Percentiles rank a stretch among this genome's conserved stretches.
Evolutionary conservation across 1,284 basidiomycete species (phyloP).

Genomic region (Boletellus deceptivus): DNA sequence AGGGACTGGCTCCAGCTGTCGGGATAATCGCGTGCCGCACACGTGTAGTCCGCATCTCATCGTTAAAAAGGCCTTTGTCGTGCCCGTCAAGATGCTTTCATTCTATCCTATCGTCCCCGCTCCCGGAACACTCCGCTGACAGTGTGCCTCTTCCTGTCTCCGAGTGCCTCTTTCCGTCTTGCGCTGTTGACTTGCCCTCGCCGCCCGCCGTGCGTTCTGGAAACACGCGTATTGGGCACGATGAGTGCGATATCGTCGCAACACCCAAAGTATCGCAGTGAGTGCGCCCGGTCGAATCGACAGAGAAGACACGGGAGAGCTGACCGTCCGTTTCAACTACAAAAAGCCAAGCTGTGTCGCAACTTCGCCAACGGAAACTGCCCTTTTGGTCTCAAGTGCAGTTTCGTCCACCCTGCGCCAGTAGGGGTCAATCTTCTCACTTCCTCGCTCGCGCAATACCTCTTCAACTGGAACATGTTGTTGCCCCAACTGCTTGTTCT

Average conservation of each 20-base stretch:
- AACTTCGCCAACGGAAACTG: conserved; percentile 28
- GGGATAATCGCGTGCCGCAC: conserved; percentile 34
- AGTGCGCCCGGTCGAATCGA: conserved; percentile 16
- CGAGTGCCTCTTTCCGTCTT: background rate
- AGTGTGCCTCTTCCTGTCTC: background rate
- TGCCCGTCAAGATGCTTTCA: conserved; percentile 8
- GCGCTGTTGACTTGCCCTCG: background rate
- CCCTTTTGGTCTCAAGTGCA: conserved; percentile 30
- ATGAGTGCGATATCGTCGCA: conserved; percentile 8
- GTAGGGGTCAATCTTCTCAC: conserved; percentile 4
- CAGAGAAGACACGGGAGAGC: background rate
- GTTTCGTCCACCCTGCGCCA: conserved; percentile 29
- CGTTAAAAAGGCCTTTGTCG: conserved; percentile 28
- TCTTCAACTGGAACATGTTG: conserved; percentile 18
- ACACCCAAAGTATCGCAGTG: conserved; percentile 34
- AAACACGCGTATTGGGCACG: conserved; percentile 6
- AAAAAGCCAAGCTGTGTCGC: conserved; percentile 32
- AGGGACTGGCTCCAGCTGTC: conserved; percentile 7
- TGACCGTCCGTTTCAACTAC: background rate
- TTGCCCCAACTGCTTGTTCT: conserved; percentile 17
- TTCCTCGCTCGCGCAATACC: conserved; percentile 11
- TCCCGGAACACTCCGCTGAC: conserved; percentile 1
- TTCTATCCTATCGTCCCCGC: conserved; percentile 4
- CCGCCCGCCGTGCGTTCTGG: background rate
- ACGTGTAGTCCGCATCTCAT: conserved; percentile 33